Percentiles rank a stretch among this genome's conserved stretches.
These are phyloP conservation scores for Pseudogymnoascus sp. DNA, from an alignment of 2,329 filamentous ascomycete species.

Conservation along the genomic window DNA sequence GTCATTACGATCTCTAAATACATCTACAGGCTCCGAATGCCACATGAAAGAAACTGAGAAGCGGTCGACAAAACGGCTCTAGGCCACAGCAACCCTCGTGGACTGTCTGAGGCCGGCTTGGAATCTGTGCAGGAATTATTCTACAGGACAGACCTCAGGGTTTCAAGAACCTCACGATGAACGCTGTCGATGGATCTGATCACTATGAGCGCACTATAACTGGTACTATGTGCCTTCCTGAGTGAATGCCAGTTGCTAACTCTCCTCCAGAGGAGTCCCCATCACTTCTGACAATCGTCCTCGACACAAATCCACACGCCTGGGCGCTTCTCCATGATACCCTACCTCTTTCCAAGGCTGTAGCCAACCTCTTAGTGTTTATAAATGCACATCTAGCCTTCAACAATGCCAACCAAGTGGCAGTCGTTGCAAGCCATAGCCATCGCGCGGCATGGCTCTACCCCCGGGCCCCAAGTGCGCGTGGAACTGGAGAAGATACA, in stretches of 20 bases:
- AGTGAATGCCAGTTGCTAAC: slow-evolving; percentile 14
- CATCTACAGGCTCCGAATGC: background rate
- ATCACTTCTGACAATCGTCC: slow-evolving; percentile 79
- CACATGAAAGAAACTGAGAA: slow-evolving; percentile 1
- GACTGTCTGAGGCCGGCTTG: background rate
- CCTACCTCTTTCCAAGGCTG: slow-evolving; percentile 73
- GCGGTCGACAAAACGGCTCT: background rate
- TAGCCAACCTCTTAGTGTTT: slow-evolving; percentile 89
- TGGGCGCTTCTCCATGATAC: slow-evolving; percentile 72
- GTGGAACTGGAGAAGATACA: slow-evolving; percentile 40
- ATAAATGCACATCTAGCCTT: slow-evolving; percentile 94
- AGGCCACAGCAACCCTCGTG: slow-evolving; percentile 1
- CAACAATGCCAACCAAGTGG: slow-evolving; percentile 88
- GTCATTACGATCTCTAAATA: background rate
- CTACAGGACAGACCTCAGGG: slow-evolving; percentile 16
- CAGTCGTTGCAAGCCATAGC: slow-evolving; percentile 82
- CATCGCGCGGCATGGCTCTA: slow-evolving; percentile 87
- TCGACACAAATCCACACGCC: slow-evolving; percentile 94
- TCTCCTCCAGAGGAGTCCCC: slow-evolving; percentile 48
- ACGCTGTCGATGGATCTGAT: slow-evolving; percentile 56
- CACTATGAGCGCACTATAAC: slow-evolving; percentile 42
- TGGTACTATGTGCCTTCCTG: slow-evolving; percentile 30
- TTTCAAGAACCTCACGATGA: slow-evolving; percentile 41
- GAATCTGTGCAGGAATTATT: background rate
- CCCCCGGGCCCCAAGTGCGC: slow-evolving; percentile 44